Percentiles rank a stretch among this genome's conserved stretches.
phyloP scores from a whole-genome alignment of 345 rosid species.

The Rhizophora apiculata region DNA sequence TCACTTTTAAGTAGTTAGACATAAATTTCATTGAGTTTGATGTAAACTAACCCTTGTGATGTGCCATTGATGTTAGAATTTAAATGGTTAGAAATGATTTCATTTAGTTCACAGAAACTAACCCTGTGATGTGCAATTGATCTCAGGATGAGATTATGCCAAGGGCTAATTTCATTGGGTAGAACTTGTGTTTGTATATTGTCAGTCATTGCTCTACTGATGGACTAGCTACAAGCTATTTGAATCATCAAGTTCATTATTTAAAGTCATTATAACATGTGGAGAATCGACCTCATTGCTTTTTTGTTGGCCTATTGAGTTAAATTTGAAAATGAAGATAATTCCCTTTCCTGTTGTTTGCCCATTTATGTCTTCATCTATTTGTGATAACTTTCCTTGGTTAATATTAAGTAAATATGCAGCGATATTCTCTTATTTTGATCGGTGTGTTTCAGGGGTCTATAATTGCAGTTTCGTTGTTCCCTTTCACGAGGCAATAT shows the following conservation, averaged over 20 bases:
- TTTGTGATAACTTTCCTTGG: not conserved
- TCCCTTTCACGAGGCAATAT: not conserved
- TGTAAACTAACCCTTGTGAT: not conserved
- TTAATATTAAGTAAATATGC: not conserved
- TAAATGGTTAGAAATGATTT: no score
- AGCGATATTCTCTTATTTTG: not conserved
- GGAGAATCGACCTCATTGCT: no score
- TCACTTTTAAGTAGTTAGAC: not conserved
- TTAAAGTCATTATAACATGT: no score
- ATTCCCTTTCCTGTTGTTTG: no score
- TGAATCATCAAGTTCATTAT: no score
- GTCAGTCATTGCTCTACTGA: not conserved
- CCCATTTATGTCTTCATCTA: no score
- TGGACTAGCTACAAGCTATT: no score
- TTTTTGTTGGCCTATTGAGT: no score
- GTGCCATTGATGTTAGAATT: not conserved
- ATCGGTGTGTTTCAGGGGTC: conserved; percentile 35
- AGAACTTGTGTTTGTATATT: no score
- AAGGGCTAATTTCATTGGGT: not conserved
- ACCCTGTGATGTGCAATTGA: not conserved
- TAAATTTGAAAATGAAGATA: no score
- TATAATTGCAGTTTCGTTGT: conserved; percentile 19
- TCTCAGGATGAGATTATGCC: not conserved
- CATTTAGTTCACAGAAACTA: not conserved
- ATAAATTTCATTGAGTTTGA: not conserved